These are phyloP conservation scores for Ambrosia artemisiifolia DNA, from an alignment of 129 eudicot species.

Conservation along the genomic window DNA sequence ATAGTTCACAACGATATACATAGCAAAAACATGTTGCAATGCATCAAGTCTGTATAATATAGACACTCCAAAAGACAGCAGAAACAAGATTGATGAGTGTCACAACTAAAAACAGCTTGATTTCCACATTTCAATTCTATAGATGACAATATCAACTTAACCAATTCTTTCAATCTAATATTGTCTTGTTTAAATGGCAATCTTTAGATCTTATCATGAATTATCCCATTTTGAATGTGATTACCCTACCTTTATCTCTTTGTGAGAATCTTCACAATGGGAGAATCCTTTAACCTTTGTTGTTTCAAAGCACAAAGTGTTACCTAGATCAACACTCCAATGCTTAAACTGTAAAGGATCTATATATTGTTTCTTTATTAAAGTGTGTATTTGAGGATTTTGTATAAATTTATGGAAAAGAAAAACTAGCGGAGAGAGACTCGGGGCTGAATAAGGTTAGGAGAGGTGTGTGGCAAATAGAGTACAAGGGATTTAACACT, in stretches of 20 bases:
- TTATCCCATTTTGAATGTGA: constrained; percentile 5
- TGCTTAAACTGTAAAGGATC: background rate
- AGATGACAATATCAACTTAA: background rate
- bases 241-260: background rate
- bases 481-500: background rate
- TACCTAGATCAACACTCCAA: background rate
- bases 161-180: background rate
- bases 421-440: background rate
- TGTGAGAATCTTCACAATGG: too few species aligned
- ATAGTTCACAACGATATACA: background rate
- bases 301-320: too few species aligned
- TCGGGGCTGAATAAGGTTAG: constrained; percentile 2
- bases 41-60: background rate
- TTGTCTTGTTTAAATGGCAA: background rate
- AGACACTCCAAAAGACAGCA: background rate
- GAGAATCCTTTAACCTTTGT: too few species aligned
- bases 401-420: background rate
- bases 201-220: background rate
- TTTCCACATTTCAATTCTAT: background rate
- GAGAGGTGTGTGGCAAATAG: background rate
- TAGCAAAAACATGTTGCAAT: background rate
- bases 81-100: background rate
- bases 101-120: background rate
- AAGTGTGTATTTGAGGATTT: background rate
- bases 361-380: background rate